Evolutionary conservation across 2,329 filamentous ascomycete species (phyloP).

Genomic region (Gaeumannomyces sp.): DNA sequence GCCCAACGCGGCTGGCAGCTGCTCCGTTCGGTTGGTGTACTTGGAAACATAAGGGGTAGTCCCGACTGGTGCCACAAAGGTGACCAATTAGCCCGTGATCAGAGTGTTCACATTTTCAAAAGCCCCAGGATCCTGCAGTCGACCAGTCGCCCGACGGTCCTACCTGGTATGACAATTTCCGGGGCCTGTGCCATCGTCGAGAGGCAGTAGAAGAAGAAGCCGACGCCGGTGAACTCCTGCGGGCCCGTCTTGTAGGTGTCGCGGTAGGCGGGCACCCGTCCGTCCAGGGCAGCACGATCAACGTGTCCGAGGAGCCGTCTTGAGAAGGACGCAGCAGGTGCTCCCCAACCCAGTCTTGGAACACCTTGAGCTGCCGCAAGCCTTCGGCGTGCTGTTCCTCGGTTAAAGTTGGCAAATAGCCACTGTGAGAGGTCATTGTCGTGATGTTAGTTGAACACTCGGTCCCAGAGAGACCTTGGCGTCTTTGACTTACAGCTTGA

Average conservation of each 20-base stretch:
- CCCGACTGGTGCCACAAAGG: not conserved
- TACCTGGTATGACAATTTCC: slow-evolving; percentile 12
- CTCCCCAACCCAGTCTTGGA: slow-evolving; percentile 12
- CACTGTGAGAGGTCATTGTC: not conserved
- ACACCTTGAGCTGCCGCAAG: slow-evolving; percentile 8
- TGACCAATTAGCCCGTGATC: not conserved
- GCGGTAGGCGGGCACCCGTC: slow-evolving; percentile 11
- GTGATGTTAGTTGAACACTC: not conserved
- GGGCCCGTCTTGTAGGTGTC: slow-evolving; percentile 11
- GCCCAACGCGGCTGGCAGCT: slow-evolving; percentile 12
- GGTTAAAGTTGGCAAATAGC: slow-evolving; percentile 8
- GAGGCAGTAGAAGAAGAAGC: slow-evolving; percentile 14
- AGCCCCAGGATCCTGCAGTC: not conserved
- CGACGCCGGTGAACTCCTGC: slow-evolving; percentile 11
- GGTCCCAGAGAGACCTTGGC: not conserved
- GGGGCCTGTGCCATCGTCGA: slow-evolving; percentile 10
- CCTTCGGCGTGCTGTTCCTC: slow-evolving; percentile 11
- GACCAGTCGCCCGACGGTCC: not conserved
- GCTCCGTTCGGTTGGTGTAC: slow-evolving; percentile 10
- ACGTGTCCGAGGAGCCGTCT: slow-evolving; percentile 4
- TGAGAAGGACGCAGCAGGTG: slow-evolving; percentile 10
- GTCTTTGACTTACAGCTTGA: slow-evolving; percentile 10
- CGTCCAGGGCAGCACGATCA: slow-evolving; percentile 13
- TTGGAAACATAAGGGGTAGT: slow-evolving; percentile 11
- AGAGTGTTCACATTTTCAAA: not conserved